Evolutionary conservation across 2,329 filamentous ascomycete genomes (phyloP), one percentile per base, ranked within the genome.

Genomic region (Hymenoscyphus repandus): DNA sequence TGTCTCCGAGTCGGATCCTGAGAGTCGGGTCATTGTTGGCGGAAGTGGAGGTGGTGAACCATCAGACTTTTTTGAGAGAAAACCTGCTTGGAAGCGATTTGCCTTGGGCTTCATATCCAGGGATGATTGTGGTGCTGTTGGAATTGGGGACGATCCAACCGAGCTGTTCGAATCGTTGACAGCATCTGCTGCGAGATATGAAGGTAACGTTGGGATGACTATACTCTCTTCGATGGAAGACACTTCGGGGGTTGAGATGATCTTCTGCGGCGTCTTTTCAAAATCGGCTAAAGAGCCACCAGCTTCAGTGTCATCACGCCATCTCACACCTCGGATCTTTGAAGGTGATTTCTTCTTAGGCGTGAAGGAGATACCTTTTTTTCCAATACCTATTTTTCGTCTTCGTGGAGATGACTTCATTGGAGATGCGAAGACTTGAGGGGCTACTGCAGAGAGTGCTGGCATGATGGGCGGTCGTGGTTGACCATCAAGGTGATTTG

Each of bases 291-390:
- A 73, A 1, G 85, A 7, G 22, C 22, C 84, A 20, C 90, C 91
- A 46, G 92, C 83, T 64, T 95, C 86, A 2, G 85, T 89, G 62
- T 97, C 93, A 62, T 95, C 90, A 52, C 89, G 84, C 93, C 93
- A 99, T 57, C 92, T 82, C 5, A 99, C 92, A 41, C 79, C 85
- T 53, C 91, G 81, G 17, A 47, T 43, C 69, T 90, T 90, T 49
- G 72, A 67, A 1, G 83, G 80, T 9, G 80, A 77, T 68, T 85
- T 85, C 70, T 88, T 83, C 70, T 88, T 95, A 55, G 90, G 90
- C 1, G 90, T 90, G 64, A 95, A 95, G 30, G 82, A 80, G 44
- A 96, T 76, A 11, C 83, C 82, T 70, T 95, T 96, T 68, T 75
- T 84, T 62, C 69, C 82, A 7, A 69, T 67, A 49, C 68, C 63